Base-by-base conservation (phyloP, 2,329 filamentous ascomycete genomes). In the Fusarium sacchari region DNA sequence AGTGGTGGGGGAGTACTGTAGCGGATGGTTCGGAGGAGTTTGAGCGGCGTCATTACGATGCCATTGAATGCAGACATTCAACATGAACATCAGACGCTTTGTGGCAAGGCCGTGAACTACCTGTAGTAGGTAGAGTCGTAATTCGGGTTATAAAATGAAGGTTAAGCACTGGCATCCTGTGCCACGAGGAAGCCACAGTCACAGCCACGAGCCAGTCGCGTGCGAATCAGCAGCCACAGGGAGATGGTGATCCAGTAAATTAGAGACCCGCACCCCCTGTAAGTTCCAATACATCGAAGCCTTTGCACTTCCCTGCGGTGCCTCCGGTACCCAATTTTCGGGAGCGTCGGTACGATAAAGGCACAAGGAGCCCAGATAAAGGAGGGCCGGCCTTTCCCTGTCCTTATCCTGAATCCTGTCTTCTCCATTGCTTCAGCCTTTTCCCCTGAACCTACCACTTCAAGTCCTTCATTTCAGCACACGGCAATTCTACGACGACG, bases 311-410 rank as follows among this genome's bases (percentile, higher is more conserved):
- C 59, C 39, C 58, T 36, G 42, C 55, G 39, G 43, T 57, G 39
- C 24, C 28, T 34, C 42, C 30, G 61, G 71, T 67, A 67, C 60
- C 55, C 68, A 69, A 58, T 73, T 74, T 74, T 74, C 72, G 72
- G 72, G 68, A 67, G 50, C 43, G 65, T 49, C 72, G 72, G 72
- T 74, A 70, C 71, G 71, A 61, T 73, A 55, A 68, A 68, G 49
- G 65, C 52, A 65, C 64, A 57, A 32, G 40, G 28, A 67, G 34
- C 47, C 47, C n/a, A 52, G 53, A 67, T 52, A 69, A 69, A 69
- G 67, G 68, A 74, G 72, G 60, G 46, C 30, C 40, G 24, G 24
- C 20, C n/a, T 40, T 39, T 67, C 66, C 46, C 60, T 49, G 43
- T 46, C 30, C 60, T 50, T 49, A 60, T 68, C 63, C 64, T 69